phyloP scores from a whole-genome alignment of 352 stramenopile genomes.

The Phytopythium boreale region DNA sequence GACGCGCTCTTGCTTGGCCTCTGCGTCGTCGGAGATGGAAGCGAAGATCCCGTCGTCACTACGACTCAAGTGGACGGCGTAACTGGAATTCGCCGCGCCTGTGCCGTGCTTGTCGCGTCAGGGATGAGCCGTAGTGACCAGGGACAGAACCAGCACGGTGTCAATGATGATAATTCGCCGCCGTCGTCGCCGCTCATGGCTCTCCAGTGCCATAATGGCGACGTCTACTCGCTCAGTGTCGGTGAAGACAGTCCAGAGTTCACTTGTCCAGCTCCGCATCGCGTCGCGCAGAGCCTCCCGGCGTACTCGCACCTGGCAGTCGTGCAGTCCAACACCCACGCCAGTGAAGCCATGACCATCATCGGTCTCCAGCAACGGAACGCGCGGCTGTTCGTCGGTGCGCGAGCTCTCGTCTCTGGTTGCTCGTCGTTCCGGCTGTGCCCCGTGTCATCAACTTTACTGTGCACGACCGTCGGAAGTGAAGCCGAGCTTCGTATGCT shows the following conservation, averaged over 20 bases:
- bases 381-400: constrained; percentile 53
- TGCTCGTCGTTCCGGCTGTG: constrained; percentile 67
- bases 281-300: constrained; percentile 11
- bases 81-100: not conserved
- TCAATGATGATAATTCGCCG: not conserved
- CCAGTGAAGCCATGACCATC: constrained; percentile 13
- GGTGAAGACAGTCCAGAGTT: not conserved
- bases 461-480: constrained; percentile 66
- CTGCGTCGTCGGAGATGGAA: not conserved
- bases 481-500: constrained; percentile 55
- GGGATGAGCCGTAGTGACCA: not conserved
- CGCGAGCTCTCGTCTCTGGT: constrained; percentile 29
- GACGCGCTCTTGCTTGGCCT: constrained; percentile 22
- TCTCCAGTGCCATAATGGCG: constrained; percentile 40
- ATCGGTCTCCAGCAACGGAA: constrained; percentile 39
- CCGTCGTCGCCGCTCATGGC: not conserved
- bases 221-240: constrained; percentile 24
- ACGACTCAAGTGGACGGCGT: not conserved
- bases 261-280: not conserved
- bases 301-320: constrained; percentile 40
- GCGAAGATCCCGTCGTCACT: not conserved
- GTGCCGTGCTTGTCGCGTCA: not conserved
- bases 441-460: constrained; percentile 30
- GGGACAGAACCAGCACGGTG: not conserved
- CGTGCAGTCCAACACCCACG: constrained; percentile 3